phyloP scores from a whole-genome alignment of 257 asterid species.

The Solanum stenotomum region DNA sequence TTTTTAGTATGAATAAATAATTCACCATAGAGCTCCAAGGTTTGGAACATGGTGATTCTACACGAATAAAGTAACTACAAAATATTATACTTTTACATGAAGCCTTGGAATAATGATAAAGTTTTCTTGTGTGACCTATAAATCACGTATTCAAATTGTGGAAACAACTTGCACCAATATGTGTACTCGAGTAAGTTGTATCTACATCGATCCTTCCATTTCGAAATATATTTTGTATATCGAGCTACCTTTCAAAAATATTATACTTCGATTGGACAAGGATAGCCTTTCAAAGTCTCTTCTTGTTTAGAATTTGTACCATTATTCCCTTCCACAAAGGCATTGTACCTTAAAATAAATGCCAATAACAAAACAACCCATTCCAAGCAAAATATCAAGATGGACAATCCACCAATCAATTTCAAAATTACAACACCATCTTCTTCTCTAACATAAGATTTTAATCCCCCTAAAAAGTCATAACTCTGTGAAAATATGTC shows the following conservation, averaged over 20 bases:
- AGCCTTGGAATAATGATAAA: too few species aligned
- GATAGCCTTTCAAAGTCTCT: constrained; percentile 6
- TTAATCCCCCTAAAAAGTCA: constrained; percentile 12
- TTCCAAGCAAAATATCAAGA: constrained; percentile 22
- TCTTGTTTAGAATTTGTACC: background rate
- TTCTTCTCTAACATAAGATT: constrained; percentile 21
- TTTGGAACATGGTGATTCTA: background rate
- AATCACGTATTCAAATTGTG: background rate
- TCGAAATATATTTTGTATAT: fast-evolving
- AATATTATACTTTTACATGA: background rate
- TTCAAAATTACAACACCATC: constrained; percentile 21
- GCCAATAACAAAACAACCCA: constrained; percentile 30
- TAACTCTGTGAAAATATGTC: too few species aligned
- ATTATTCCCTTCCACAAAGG: constrained; percentile 19
- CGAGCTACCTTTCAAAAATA: background rate
- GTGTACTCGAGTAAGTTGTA: background rate
- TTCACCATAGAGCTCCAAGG: background rate
- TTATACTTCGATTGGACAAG: constrained; percentile 24
- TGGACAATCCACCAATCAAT: constrained; percentile 25
- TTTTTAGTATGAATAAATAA: background rate
- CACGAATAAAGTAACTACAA: background rate
- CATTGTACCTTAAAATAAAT: constrained; percentile 25
- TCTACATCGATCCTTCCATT: background rate
- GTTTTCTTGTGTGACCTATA: too few species aligned
- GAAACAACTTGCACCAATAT: background rate